These are phyloP conservation scores for Marchantia polymorpha DNA, from an alignment of 225 moss, liverwort and hornwort genomes.

Conservation along the genomic window DNA sequence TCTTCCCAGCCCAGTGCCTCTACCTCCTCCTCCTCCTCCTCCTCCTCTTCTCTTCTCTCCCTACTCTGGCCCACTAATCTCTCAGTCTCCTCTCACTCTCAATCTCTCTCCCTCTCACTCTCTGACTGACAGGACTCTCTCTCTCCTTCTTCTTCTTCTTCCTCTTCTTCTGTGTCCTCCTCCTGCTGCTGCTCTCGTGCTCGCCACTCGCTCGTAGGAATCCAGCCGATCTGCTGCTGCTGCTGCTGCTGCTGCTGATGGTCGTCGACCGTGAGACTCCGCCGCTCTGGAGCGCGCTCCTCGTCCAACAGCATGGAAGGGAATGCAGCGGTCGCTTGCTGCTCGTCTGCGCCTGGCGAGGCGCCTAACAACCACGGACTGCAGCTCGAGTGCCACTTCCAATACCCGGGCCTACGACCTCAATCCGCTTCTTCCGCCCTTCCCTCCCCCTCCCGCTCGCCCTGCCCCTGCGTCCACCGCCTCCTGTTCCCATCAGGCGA, in stretches of 20 bases:
- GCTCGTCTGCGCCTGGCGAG: slow-evolving; percentile 8
- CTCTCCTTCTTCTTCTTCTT: no score
- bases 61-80: background rate
- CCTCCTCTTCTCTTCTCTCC: no score
- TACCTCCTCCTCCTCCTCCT: no score
- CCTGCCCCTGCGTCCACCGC: background rate
- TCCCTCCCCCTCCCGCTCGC: background rate
- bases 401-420: background rate
- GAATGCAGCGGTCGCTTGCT: slow-evolving; percentile 7
- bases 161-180: background rate
- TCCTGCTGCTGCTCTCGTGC: background rate
- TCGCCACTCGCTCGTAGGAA: background rate
- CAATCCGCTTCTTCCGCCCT: slow-evolving; percentile 3
- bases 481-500: background rate
- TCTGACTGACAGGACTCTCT: no score
- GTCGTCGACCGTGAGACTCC: background rate
- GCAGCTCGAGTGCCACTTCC: slow-evolving; percentile 1
- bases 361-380: slow-evolving; percentile 2
- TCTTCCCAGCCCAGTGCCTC: background rate
- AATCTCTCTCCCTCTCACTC: no score
- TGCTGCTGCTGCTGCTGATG: no score
- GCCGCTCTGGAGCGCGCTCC: no score
- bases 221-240: slow-evolving; percentile 14
- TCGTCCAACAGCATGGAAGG: slow-evolving; percentile 1
- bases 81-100: slow-evolving; percentile 5